phyloP scores from a whole-genome alignment of 441 rosid genomes.

The Euphorbia celastroides region DNA sequence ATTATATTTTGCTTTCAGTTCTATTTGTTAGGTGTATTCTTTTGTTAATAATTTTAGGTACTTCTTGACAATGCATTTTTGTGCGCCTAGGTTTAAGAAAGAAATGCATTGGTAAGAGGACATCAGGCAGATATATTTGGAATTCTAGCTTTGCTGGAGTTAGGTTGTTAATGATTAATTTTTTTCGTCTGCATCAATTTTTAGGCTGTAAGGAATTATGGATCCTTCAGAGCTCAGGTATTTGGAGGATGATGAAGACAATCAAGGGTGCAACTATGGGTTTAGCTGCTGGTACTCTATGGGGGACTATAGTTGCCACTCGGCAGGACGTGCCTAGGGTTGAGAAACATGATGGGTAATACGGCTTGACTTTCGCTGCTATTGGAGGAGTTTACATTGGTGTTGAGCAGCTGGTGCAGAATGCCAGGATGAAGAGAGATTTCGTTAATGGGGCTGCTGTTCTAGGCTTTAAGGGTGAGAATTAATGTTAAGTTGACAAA shows the following conservation, averaged over 20 bases:
- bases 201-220: constrained; percentile 33
- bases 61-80: too few species aligned
- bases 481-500: not conserved
- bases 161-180: not conserved
- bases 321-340: constrained; percentile 95
- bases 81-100: too few species aligned
- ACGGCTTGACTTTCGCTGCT: constrained; percentile 90
- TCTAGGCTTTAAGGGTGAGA: constrained; percentile 66
- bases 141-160: not conserved
- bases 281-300: constrained; percentile 69
- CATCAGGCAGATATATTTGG: too few species aligned
- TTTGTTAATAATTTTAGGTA: too few species aligned
- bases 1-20: too few species aligned
- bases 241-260: constrained; percentile 79
- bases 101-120: too few species aligned
- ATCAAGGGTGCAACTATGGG: constrained; percentile 86
- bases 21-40: too few species aligned
- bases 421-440: constrained; percentile 71
- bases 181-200: not conserved
- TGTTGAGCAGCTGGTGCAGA: constrained; percentile 76
- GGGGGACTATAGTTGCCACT: constrained; percentile 81
- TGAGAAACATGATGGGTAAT: constrained; percentile 90
- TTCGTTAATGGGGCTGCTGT: constrained; percentile 81
- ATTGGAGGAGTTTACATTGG: constrained; percentile 92
- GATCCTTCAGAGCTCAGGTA: constrained; percentile 81